These are phyloP conservation scores for Aspergillus diversus DNA, from an alignment of 495 filamentous ascomycete genomes.

Conservation along the genomic window DNA sequence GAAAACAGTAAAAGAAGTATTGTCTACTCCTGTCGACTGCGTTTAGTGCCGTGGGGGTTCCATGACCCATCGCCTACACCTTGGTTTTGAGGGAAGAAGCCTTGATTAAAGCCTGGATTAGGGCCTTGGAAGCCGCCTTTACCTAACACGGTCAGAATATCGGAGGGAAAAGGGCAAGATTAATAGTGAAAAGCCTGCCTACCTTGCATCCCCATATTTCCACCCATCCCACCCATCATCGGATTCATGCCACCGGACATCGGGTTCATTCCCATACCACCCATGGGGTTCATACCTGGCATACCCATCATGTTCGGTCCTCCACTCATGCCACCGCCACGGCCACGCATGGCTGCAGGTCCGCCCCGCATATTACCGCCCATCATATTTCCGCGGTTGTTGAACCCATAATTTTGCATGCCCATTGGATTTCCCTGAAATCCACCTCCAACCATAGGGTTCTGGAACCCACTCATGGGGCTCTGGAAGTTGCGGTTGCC, in stretches of 20 bases:
- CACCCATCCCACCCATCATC: conserved; percentile 62
- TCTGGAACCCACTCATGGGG: conserved; percentile 58
- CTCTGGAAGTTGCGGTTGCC: conserved; percentile 57
- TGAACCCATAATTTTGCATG: conserved; percentile 64
- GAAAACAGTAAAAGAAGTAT: conserved; percentile 9
- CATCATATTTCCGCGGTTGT: conserved; percentile 68
- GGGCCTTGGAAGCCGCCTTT: conserved; percentile 68
- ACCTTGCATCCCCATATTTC: conserved; percentile 65
- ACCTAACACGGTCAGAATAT: conserved; percentile 24
- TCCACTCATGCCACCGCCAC: conserved; percentile 59
- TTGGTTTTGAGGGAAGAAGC: conserved; percentile 72
- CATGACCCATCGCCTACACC: conserved; percentile 62
- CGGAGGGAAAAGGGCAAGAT: background rate
- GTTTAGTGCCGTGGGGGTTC: conserved; percentile 86
- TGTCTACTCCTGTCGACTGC: conserved; percentile 65
- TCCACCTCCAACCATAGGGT: conserved; percentile 65
- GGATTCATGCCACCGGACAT: conserved; percentile 57
- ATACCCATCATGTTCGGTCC: conserved; percentile 60
- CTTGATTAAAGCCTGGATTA: conserved; percentile 76
- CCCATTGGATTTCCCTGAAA: conserved; percentile 59
- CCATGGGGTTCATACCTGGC: conserved; percentile 54
- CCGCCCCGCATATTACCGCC: conserved; percentile 69
- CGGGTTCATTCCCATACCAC: conserved; percentile 66
- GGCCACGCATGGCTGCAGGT: conserved; percentile 69
- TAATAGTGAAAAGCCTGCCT: conserved; percentile 46